Base-by-base conservation (phyloP, 108 stramenopile species). In the Aurantiochytrium sp. region DNA sequence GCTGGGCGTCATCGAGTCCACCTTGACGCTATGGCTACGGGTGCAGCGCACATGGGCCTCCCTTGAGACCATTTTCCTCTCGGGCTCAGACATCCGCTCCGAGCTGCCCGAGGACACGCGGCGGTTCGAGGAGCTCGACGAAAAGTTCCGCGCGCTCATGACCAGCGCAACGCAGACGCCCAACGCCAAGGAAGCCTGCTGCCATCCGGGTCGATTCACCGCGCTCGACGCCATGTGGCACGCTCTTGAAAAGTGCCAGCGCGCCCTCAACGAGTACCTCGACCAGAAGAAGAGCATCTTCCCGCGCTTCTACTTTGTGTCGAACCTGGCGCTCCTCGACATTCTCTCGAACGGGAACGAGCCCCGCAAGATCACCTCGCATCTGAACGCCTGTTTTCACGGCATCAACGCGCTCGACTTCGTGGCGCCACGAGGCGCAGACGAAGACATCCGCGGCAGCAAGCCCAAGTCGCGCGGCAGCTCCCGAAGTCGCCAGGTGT, bases 301-400 rank as follows among this genome's bases (percentile, higher is more conserved):
- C 50, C 91, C 91, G 22, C 59, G 90, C 32, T 92, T 92, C 86
- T 92, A 87, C 69, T 90, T 90, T 87, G 91, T 92, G 24, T 89
- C 91, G 24, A 92, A 92, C 86, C 54, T 73, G 37, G 91, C 90
- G 34, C 86, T 90, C 21, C 59, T 91, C 6, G 91, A 91, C 55
- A 91, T 91, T 12, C 69, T 91, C 4, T 91, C 91, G 34, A 93
- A 93, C 89, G 91, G 91, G 1, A 93, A 93, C 68, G 87, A 90
- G 19, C 93, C 93, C 1, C 87, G 89, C 4, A 92, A 92, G 55
- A 93, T 93, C 55, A 87, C 90, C 90, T 92, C 93, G 2, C 93
- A 93, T 88, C 52, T 93, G 24, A 91, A 91, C 31, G 89, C 92
- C 8, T 89, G 92, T 34, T 93, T 92, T 42, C 92, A 93, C 32